Evolutionary conservation across 2,329 filamentous ascomycete genomes (phyloP).

Genomic region (Penicillium sp.): DNA sequence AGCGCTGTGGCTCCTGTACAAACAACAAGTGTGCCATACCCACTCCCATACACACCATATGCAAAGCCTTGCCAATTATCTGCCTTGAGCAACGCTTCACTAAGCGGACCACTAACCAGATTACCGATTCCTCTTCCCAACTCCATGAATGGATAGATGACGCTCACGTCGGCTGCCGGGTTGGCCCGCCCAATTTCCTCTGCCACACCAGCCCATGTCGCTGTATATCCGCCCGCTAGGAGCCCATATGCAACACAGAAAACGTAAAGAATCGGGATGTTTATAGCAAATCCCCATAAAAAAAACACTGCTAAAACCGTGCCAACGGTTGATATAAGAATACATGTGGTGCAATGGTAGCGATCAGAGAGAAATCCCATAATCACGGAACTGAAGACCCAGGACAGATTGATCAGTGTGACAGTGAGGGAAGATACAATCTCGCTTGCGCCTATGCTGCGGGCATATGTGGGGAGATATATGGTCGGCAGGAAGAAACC

Average conservation of each 20-base stretch:
- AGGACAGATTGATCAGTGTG: slow-evolving; percentile 31
- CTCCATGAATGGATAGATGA: slow-evolving; percentile 27
- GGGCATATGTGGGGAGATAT: slow-evolving; percentile 34
- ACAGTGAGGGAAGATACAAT: slow-evolving; percentile 26
- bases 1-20: slow-evolving; percentile 22
- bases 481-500: slow-evolving; percentile 38
- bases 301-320: slow-evolving; percentile 21
- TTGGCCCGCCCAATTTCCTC: slow-evolving; percentile 18
- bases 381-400: slow-evolving; percentile 41
- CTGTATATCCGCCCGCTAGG: slow-evolving; percentile 20
- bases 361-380: slow-evolving; percentile 23
- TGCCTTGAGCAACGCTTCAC: slow-evolving; percentile 19
- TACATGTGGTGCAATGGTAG: slow-evolving; percentile 21
- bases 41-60: slow-evolving; percentile 19
- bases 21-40: slow-evolving; percentile 19
- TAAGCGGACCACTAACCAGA: slow-evolving; percentile 20
- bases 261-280: slow-evolving; percentile 15
- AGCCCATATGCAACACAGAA: slow-evolving; percentile 23
- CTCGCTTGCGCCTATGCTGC: slow-evolving; percentile 21
- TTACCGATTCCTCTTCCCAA: slow-evolving; percentile 22
- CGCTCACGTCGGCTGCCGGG: slow-evolving; percentile 15
- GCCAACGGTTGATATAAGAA: slow-evolving; percentile 22
- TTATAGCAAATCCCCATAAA: slow-evolving; percentile 19
- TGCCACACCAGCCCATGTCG: slow-evolving; percentile 23
- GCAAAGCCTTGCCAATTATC: slow-evolving; percentile 13